Percentiles rank a stretch among this genome's conserved stretches.
Conservation (phyloP, 1,139 yeast genomes). For the Geotrichum candidum region DNA sequence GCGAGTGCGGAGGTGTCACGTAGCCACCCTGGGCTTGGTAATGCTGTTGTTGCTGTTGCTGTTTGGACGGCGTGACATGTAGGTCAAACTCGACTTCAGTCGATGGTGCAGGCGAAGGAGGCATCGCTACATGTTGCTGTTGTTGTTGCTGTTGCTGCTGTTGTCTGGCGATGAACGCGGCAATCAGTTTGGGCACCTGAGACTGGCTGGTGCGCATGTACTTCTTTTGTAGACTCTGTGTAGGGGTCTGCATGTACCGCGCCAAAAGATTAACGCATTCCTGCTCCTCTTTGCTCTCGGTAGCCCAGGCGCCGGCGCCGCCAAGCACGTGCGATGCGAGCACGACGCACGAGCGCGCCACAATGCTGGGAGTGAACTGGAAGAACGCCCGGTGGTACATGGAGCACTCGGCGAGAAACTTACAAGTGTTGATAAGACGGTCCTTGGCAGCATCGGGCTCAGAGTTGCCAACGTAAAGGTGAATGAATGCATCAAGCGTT, state of each 20-base stretch:
- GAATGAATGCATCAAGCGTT: constrained; percentile 37
- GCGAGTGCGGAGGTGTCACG: constrained; percentile 7
- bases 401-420: constrained; percentile 68
- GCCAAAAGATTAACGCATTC: constrained; percentile 24
- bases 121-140: constrained; percentile 5
- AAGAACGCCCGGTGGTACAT: constrained; percentile 66
- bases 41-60: constrained; percentile 2
- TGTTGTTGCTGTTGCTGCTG: constrained; percentile 10
- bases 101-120: constrained; percentile 8
- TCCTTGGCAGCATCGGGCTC: background rate
- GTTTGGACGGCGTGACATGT: background rate
- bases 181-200: constrained; percentile 30
- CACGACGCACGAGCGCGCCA: constrained; percentile 63
- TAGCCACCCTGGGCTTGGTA: background rate
- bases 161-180: constrained; percentile 26
- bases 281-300: background rate
- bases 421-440: background rate
- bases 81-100: background rate
- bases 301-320: constrained; percentile 10
- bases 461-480: constrained; percentile 21
- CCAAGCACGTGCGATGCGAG: constrained; percentile 65
- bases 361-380: constrained; percentile 51
- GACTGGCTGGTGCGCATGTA: constrained; percentile 29
- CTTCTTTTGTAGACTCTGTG: constrained; percentile 35
- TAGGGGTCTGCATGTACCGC: constrained; percentile 34